A percentile compares a stretch with the other conserved stretches of the same genome.
Conservation (phyloP, 257 asterid species). For the Salvia rosmarinus region DNA sequence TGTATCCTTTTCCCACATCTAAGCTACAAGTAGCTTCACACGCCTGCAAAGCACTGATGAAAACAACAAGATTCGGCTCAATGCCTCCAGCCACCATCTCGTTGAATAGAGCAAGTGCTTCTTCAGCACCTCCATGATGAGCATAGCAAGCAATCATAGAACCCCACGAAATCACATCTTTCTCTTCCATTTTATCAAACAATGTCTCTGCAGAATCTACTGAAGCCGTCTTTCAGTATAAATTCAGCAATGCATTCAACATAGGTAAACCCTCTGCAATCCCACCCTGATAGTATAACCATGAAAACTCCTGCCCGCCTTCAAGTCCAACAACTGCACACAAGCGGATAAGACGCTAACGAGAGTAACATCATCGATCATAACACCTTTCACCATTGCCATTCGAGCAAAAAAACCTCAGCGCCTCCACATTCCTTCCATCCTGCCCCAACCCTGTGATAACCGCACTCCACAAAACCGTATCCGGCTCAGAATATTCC, state of each 20-base stretch:
- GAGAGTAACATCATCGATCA: conserved; percentile 54
- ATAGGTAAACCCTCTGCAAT: conserved; percentile 46
- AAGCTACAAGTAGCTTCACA: conserved; percentile 59
- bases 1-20: conserved; percentile 56
- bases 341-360: conserved; percentile 73
- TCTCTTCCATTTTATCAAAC: conserved; percentile 56
- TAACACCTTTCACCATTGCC: conserved; percentile 34
- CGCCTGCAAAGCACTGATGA: conserved; percentile 71
- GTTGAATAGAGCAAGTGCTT: conserved; percentile 55
- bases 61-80: conserved; percentile 49
- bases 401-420: conserved; percentile 51
- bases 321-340: conserved; percentile 46
- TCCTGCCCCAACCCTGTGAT: conserved; percentile 67
- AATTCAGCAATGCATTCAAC: conserved; percentile 56
- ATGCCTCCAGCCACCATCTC: conserved; percentile 53
- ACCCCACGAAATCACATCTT: conserved; percentile 86
- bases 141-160: conserved; percentile 74
- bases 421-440: conserved; percentile 46
- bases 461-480: conserved; percentile 72
- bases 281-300: conserved; percentile 53
- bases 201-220: conserved; percentile 45
- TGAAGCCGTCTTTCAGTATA: conserved; percentile 61
- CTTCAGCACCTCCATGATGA: conserved; percentile 52
- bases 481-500: conserved; percentile 63
- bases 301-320: conserved; percentile 66